Evolutionary conservation across 1,284 basidiomycete genomes (phyloP).

Genomic region (Leccinum insolens): DNA sequence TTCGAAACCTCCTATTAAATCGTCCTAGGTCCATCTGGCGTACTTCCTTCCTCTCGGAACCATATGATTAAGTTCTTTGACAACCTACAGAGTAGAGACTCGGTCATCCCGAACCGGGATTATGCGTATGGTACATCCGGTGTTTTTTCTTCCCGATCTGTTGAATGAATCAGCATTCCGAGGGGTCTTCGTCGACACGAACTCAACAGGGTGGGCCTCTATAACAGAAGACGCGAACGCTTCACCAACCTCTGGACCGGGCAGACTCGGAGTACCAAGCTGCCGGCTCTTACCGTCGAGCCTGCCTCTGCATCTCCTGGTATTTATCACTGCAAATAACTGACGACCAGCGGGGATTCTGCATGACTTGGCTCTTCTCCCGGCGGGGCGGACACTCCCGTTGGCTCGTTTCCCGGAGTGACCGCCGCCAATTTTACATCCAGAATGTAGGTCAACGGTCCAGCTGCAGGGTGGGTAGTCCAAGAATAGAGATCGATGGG

Average conservation of each 20-base stretch:
- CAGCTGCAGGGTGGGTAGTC: not conserved
- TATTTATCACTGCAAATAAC: not conserved
- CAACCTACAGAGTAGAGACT: not conserved
- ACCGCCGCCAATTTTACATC: not conserved
- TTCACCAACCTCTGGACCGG: not conserved
- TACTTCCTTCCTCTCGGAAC: too few species aligned
- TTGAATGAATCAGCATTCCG: not conserved
- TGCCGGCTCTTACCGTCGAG: not conserved
- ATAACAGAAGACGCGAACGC: not conserved
- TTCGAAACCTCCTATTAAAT: too few species aligned
- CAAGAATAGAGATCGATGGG: not conserved
- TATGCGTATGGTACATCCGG: not conserved
- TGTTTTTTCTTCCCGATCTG: not conserved
- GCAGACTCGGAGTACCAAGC: not conserved
- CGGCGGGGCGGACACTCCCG: not conserved
- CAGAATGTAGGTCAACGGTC: not conserved
- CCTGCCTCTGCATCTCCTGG: not conserved
- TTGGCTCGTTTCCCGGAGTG: not conserved
- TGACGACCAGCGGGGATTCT: not conserved
- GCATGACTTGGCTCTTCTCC: not conserved
- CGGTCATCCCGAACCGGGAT: not conserved
- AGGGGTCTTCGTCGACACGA: not conserved
- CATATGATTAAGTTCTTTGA: too few species aligned
- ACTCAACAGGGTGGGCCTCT: not conserved
- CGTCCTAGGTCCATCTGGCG: too few species aligned